Base-by-base conservation (phyloP, 2,329 filamentous ascomycete species). In the Aspergillus alliaceus region DNA sequence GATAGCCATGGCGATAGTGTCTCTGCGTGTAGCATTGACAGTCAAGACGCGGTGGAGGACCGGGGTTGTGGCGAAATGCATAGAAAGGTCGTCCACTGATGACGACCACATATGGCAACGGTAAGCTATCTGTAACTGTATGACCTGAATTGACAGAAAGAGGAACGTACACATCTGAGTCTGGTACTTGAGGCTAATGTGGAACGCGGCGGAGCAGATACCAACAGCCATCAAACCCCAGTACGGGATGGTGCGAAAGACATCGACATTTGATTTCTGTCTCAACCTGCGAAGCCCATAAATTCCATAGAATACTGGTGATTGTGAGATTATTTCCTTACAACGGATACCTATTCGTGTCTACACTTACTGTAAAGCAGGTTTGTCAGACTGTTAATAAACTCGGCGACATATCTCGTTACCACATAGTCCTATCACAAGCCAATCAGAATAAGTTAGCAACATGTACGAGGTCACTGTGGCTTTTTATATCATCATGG, bases 301-400 rank as follows among this genome's bases (percentile, higher is more conserved):
- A 27, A 63, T 44, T 0, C 37, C 64, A 52, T 74, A 74, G 29
- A 74, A 37, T 2, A 59, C 59, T 54, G n/a, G 24, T 35, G 1
- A 15, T 37, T 25, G 27, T 50, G 4, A 34, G 22, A 20, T 24
- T 18, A n/a, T 5, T 20, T 15, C 4, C 6, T 31, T 20, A 1
- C 7, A 18, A 29, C 14, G 20, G 35, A 14, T 35, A 11, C 20
- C n/a, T 6, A 14, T 50, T 20, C 14, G 14, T 8, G 20, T 18
- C 20, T 5, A 12, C 2, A 12, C 56, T 48, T 59, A 63, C 60
- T 46, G 44, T 71, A 71, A 51, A 59, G 58, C 1, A 70, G 37
- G 44, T 70, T 70, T 5, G 66, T 66, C 27, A 71, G 58, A n/a
- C 59, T 69, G 53, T 70, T 71, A 56, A 69, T 59, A 22, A 71